Conservation (phyloP, 2,329 filamentous ascomycete species). For the Blastomyces gilchristii region DNA sequence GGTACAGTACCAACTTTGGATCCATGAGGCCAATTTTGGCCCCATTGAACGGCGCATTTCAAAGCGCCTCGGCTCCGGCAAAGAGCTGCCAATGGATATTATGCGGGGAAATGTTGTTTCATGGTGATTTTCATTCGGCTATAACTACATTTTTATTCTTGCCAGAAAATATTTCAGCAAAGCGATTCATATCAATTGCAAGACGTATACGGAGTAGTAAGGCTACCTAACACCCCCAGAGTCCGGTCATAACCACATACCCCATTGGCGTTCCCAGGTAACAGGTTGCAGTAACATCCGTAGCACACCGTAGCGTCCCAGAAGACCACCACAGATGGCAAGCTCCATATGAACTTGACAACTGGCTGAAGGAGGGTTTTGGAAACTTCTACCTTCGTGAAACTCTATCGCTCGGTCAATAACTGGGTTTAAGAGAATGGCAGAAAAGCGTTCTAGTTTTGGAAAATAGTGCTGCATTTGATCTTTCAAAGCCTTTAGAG, state of each 20-base stretch:
- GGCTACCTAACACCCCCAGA: neutral
- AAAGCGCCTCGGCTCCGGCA: constrained; percentile 20
- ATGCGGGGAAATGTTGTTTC: constrained; percentile 18
- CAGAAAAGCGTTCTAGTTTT: constrained; percentile 9
- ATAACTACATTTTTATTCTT: neutral
- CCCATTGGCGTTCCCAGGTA: neutral
- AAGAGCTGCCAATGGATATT: constrained; percentile 20
- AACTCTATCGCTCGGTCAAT: constrained; percentile 5
- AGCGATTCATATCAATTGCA: neutral
- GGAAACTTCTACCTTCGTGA: neutral
- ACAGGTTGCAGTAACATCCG: neutral
- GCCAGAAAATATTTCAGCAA: neutral
- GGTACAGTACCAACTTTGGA: constrained; percentile 24
- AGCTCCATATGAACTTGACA: neutral
- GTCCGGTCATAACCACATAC: neutral
- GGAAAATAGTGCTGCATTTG: constrained; percentile 13
- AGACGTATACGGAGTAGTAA: neutral
- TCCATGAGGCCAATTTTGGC: constrained; percentile 18
- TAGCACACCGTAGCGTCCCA: neutral
- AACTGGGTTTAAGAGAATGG: neutral
- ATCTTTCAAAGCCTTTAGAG: constrained; percentile 15
- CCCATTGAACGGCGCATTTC: constrained; percentile 18
- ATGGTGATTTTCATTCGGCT: constrained; percentile 4
- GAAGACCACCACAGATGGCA: neutral
- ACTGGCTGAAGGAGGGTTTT: neutral